Conservation (phyloP, 2,329 filamentous ascomycete species). For the Xylariomycetidae sp. region DNA sequence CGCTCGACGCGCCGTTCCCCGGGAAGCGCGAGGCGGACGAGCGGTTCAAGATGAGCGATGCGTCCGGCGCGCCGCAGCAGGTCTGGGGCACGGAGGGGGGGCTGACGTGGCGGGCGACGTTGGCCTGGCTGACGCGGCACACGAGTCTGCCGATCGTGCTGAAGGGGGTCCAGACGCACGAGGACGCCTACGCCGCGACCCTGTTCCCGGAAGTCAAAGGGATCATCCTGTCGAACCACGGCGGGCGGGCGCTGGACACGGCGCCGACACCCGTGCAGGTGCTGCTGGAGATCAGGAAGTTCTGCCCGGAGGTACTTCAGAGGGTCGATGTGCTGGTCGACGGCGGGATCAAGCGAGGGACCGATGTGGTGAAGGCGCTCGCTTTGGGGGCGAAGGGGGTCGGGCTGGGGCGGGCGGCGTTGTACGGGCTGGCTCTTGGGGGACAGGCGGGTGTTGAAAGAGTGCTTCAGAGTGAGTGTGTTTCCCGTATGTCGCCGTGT, state of each 20-base stretch:
- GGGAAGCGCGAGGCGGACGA: conserved; percentile 61
- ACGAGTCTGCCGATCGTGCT: conserved; percentile 82
- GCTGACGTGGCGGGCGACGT: conserved; percentile 74
- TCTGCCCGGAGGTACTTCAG: conserved; percentile 29
- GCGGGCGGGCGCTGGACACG: conserved; percentile 71
- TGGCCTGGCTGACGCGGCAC: conserved; percentile 75
- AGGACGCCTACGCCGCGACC: conserved; percentile 80
- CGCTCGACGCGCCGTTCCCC: conserved; percentile 82
- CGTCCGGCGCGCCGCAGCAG: conserved; percentile 71
- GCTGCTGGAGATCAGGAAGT: conserved; percentile 28
- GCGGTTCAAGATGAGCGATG: conserved; percentile 32
- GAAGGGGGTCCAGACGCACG: conserved; percentile 91
- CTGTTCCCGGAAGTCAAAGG: conserved; percentile 64
- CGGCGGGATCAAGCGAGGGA: conserved; percentile 32
- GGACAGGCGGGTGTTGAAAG: conserved; percentile 56
- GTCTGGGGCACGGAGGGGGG: conserved; percentile 81
- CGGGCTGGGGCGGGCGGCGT: conserved; percentile 40
- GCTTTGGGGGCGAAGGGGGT: conserved; percentile 32
- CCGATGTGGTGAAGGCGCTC: conserved; percentile 34
- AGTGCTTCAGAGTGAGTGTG: conserved; percentile 49
- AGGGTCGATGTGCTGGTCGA: conserved; percentile 29
- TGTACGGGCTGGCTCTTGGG: conserved; percentile 41
- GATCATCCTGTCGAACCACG: conserved; percentile 86
- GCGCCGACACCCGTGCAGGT: conserved; percentile 29
- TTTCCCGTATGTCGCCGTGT: too few species aligned